These are phyloP conservation scores for Gossypium mustelinum DNA, from an alignment of 345 rosid genomes.

Conservation along the genomic window DNA sequence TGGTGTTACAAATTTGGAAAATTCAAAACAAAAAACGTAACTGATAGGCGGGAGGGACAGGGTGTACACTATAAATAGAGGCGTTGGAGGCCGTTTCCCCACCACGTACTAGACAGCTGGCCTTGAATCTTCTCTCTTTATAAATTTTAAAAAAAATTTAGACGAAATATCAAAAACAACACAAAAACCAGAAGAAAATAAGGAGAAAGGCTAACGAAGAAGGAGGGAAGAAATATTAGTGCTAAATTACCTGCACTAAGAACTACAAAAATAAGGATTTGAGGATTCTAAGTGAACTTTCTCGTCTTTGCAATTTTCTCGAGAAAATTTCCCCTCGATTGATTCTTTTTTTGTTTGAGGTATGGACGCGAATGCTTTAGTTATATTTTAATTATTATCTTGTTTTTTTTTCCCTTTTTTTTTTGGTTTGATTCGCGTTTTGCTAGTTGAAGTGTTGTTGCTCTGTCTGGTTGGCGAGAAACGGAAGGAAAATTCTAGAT, in stretches of 20 bases:
- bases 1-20: background rate
- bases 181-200: background rate
- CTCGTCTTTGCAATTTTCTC: background rate
- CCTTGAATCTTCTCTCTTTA: background rate
- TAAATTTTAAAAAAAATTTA: background rate
- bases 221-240: background rate
- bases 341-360: background rate
- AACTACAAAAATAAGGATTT: background rate
- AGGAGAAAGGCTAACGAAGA: background rate
- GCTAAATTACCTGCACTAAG: background rate
- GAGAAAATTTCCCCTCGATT: background rate
- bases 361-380: background rate
- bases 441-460: background rate
- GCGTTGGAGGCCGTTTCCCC: background rate
- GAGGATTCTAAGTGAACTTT: background rate
- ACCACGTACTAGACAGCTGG: constrained; percentile 1
- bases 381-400: background rate
- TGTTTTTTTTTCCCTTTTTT: background rate
- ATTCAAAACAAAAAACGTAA: background rate
- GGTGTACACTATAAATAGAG: constrained; percentile 3
- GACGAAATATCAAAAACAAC: background rate
- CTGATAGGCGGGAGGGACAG: constrained; percentile 13
- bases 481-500: background rate
- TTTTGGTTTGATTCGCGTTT: constrained; percentile 1
- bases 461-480: background rate